A percentile compares a stretch with the other conserved stretches of the same genome.
Conservation (phyloP, 108 stramenopile genomes). For the Cyclotella cryptica region DNA sequence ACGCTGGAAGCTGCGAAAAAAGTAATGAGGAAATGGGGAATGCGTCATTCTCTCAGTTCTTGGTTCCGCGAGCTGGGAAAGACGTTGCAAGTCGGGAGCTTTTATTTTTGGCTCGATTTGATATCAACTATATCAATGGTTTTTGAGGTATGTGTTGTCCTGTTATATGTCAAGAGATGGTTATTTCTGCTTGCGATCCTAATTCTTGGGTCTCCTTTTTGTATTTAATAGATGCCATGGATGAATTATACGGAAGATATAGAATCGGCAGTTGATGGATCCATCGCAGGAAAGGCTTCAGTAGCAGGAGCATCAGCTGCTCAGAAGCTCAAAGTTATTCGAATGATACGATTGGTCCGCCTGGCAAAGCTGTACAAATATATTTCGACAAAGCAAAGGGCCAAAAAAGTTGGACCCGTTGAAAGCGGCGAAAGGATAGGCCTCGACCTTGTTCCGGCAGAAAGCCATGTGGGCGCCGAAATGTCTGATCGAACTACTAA, state of each 20-base stretch:
- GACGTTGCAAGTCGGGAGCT: slow-evolving; percentile 55
- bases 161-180: not conserved
- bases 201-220: not conserved
- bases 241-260: slow-evolving; percentile 15
- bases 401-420: slow-evolving; percentile 2
- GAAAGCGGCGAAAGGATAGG: slow-evolving; percentile 4
- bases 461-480: slow-evolving; percentile 61
- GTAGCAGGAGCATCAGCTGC: slow-evolving; percentile 51
- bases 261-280: slow-evolving; percentile 24
- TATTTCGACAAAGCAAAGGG: slow-evolving; percentile 34
- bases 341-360: slow-evolving; percentile 74
- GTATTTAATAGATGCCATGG: slow-evolving; percentile 1
- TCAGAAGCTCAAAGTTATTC: slow-evolving; percentile 53
- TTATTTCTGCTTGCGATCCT: not conserved
- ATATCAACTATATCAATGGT: slow-evolving; percentile 67
- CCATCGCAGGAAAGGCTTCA: slow-evolving; percentile 20
- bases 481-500: slow-evolving; percentile 71
- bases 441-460: slow-evolving; percentile 30
- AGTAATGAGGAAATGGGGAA: slow-evolving; percentile 17
- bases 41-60: slow-evolving; percentile 15
- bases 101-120: slow-evolving; percentile 84
- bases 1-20: slow-evolving; percentile 26
- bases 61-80: slow-evolving; percentile 38
- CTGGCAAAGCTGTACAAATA: slow-evolving; percentile 78
- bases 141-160: slow-evolving; percentile 41